Evolutionary conservation across 305 asterid genomes (phyloP).

Genomic region (Fraxinus platypoda): DNA sequence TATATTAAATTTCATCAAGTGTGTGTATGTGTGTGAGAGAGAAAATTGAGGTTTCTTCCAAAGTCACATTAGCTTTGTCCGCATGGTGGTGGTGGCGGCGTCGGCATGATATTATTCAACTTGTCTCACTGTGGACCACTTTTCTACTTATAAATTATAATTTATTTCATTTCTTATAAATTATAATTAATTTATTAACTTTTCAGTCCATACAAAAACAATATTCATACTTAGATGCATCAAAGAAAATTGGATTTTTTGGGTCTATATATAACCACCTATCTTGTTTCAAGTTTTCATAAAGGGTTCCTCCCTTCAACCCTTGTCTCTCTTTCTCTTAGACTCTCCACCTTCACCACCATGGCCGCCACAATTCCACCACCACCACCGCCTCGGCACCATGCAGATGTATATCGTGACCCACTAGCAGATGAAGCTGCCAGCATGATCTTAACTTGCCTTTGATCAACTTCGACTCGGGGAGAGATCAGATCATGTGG

Average conservation of each 20-base stretch:
- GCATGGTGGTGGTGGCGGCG: slow-evolving; percentile 48
- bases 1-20: neutral
- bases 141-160: slow-evolving; percentile 9
- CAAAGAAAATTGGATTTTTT: neutral
- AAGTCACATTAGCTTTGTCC: slow-evolving; percentile 30
- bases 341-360: neutral
- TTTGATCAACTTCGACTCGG: neutral
- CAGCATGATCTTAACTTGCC: slow-evolving; percentile 63
- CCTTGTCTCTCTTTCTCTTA: neutral
- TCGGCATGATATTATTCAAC: slow-evolving; percentile 51
- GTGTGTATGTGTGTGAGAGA: neutral
- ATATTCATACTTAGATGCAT: neutral
- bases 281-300: neutral
- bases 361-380: neutral
- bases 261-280: slow-evolving; percentile 22
- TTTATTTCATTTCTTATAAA: neutral
- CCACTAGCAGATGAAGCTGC: slow-evolving; percentile 63
- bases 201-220: neutral
- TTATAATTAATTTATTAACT: neutral
- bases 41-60: neutral
- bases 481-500: slow-evolving; percentile 63
- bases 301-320: slow-evolving; percentile 11
- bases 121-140: slow-evolving; percentile 51
- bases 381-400: neutral
- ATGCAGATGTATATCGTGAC: slow-evolving; percentile 27